Evolutionary conservation across 129 eudicot species (phyloP).

Genomic region (Flaveria brownii): DNA sequence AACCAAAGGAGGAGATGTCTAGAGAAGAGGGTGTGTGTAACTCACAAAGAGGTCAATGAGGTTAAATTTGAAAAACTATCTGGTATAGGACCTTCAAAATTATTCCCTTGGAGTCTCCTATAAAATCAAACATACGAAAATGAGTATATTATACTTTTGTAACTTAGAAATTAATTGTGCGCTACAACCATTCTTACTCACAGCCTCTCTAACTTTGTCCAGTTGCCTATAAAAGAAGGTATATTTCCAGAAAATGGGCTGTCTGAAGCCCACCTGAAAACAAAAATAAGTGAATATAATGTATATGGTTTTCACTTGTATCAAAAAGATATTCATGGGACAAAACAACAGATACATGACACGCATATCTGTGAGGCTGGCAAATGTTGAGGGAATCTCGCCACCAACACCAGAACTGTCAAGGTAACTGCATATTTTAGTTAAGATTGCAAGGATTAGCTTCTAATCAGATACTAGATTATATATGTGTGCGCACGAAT

Average conservation of each 20-base stretch:
- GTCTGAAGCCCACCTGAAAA: constrained; percentile 74
- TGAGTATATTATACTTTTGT: background rate
- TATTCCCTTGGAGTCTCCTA: constrained; percentile 78
- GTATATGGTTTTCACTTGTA: constrained; percentile 10
- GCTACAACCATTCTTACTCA: constrained; percentile 38
- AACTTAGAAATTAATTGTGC: background rate
- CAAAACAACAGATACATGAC: constrained; percentile 43
- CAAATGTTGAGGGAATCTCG: constrained; percentile 60
- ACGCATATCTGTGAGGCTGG: constrained; percentile 42
- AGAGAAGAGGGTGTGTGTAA: background rate
- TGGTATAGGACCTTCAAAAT: constrained; percentile 76
- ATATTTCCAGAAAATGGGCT: constrained; percentile 58
- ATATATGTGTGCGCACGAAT: background rate
- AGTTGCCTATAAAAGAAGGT: constrained; percentile 66
- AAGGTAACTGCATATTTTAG: constrained; percentile 46
- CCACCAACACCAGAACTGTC: constrained; percentile 72
- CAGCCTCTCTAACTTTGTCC: constrained; percentile 50
- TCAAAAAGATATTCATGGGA: background rate
- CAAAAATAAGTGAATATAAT: constrained; percentile 11
- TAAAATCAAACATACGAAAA: constrained; percentile 18
- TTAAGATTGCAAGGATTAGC: constrained; percentile 15
- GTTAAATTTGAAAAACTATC: constrained; percentile 56
- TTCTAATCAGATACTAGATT: background rate
- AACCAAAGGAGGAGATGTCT: background rate
- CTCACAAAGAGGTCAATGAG: constrained; percentile 56